Conservation (phyloP, 352 stramenopile genomes). For the Halophytophthora polymorphica region DNA sequence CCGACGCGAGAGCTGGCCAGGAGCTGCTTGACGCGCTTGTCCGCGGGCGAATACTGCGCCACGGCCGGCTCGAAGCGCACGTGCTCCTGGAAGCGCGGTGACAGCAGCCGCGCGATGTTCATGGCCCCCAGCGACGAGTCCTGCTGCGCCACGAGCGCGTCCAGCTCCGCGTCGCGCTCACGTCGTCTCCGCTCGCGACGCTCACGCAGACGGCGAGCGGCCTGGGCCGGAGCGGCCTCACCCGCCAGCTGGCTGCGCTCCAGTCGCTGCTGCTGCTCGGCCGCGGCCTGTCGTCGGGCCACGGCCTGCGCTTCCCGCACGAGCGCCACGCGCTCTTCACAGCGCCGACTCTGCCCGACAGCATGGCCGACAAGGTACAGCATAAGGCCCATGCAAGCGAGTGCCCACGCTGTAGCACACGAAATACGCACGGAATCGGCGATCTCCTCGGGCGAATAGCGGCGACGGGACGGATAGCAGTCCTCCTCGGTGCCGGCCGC, state of each 20-base stretch:
- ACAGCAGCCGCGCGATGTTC: conserved; percentile 81
- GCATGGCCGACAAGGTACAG: not conserved
- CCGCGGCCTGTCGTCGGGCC: conserved; percentile 17
- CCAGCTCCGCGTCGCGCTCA: conserved; percentile 47
- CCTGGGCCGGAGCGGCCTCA: conserved; percentile 33
- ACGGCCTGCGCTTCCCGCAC: conserved; percentile 37
- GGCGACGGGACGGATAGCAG: conserved; percentile 9
- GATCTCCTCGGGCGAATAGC: conserved; percentile 19
- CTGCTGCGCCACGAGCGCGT: conserved; percentile 66
- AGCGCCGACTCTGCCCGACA: conserved; percentile 36
- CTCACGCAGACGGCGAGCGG: conserved; percentile 44
- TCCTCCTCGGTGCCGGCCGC: not conserved
- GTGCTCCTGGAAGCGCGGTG: conserved; percentile 60
- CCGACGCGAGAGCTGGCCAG: conserved; percentile 51
- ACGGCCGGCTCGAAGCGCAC: conserved; percentile 53
- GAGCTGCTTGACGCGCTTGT: conserved; percentile 58
- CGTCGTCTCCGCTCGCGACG: conserved; percentile 43
- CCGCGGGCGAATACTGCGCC: conserved; percentile 45
- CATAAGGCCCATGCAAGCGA: not conserved
- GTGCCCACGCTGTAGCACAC: not conserved
- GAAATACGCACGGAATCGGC: conserved; percentile 30
- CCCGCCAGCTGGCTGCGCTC: conserved; percentile 28
- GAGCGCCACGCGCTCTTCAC: conserved; percentile 44
- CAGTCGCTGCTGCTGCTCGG: conserved; percentile 30
- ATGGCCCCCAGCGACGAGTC: conserved; percentile 73